Evolutionary conservation across 148 eudicot genomes (phyloP), one percentile per base, ranked within the genome.

Genomic region (Chenopodium album): DNA sequence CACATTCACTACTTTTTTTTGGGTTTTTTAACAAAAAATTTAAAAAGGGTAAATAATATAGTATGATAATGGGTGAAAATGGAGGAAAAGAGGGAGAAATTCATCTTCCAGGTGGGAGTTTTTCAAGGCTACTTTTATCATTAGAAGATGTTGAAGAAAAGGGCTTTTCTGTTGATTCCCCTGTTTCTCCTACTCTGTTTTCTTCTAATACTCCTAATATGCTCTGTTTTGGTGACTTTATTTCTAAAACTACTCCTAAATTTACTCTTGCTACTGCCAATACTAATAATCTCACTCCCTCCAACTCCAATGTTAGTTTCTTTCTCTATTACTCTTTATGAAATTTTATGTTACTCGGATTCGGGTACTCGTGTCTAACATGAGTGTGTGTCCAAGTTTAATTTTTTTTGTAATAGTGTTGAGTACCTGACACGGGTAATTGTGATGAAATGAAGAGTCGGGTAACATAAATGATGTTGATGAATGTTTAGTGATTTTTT

Each of bases 181-280:
- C 44, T 65, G 13, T 60, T 76, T 2, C 46, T 12, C 60, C 65
- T 29, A 59, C 82, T 71, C 76, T 87, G 64, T 87, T 87, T 60
- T 84, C 89, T 23, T 29, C 26, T 26, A 85, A 79, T 65, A 84
- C 85, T 7, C 89, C 89, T 23, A 82, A 85, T 32, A 87, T 85
- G 87, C 87, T 87, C 73, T 82, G 89, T 79, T 87, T 87, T 82
- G 89, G 87, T 75, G 89, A 84, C 66, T 76, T 75, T 78, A n/a
- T 0, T 31, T 74, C 82, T 76, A 29, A 79, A 52, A 75, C 9
- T 7, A 54, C 74, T 3, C 75, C 29, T 17, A 28, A 16, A 19
- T 8, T 60, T 1, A 29, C 84, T 37, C 46, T 37, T 68, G n/a
- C 78, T 81, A 29, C 16, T 54, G 19, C 5, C 47, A 29, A 2